Evolutionary conservation across 208 protist species (phyloP), one percentile per base, ranked within the genome.

Genomic region (Trypanosoma melophagium): DNA sequence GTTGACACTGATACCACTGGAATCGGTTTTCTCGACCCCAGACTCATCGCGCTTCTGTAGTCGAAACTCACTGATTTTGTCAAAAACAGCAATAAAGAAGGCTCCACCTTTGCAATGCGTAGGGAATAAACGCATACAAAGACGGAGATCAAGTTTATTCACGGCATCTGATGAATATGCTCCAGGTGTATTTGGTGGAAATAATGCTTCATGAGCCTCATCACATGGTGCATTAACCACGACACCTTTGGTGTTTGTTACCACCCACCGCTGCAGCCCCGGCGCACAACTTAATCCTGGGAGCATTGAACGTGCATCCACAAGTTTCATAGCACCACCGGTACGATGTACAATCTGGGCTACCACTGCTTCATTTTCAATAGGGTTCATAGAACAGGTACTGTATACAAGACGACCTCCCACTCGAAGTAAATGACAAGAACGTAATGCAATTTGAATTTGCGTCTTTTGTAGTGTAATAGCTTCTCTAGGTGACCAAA

Each of bases 351-450:
- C 76, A 25, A 98, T 72, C 56, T 90, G 76, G 19, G 85, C 80
- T 22, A 99, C 94, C n/a, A 98, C 96, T 7, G 96, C 95, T 78
- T 98, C 97, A 64, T 98, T 95, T 79, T 99, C 97, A 31, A 98
- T 74, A 16, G 97, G 97, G 70, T 98, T 98, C 44, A 98, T 80
- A 10, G 95, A 97, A 84, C 97, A 99, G 4, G 97, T 99, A 58
- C 90, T 97, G 81, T 99, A 99, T 19, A 98, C 96, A 3, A 98
- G 76, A 19, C 80, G 74, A n/a, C 97, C 96, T 17, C 87, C 86
- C 9, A 92, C 73, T 19, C 75, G 61, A 28, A 92, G 75, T 7
- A 97, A 72, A 55, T 95, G 86, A 56, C 86, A 86, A 22, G 86
- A 92, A 21, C 87, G 84, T 38, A 84, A 38, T 7, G 86, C 81